Evolutionary conservation across 176 grass and related monocot genomes (phyloP).

Genomic region (Carex cristatella): DNA sequence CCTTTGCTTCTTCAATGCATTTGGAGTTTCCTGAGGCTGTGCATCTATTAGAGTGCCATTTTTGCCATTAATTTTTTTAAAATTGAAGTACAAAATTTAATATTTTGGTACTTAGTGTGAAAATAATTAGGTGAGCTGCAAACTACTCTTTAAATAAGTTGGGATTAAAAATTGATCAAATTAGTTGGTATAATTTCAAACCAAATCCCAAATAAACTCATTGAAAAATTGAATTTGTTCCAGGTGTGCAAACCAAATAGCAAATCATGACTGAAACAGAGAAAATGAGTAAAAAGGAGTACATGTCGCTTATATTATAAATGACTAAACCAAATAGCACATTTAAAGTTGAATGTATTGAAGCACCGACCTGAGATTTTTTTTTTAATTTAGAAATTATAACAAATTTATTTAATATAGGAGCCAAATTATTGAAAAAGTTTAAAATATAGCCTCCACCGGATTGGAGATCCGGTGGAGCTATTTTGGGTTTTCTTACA

Average conservation of each 20-base stretch:
- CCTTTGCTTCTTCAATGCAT: conserved; percentile 73
- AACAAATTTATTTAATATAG: too few relatives aligned
- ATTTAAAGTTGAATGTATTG: too few relatives aligned
- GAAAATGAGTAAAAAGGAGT: too few relatives aligned
- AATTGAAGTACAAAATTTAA: background rate
- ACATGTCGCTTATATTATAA: too few relatives aligned
- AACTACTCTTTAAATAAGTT: background rate
- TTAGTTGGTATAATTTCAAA: background rate
- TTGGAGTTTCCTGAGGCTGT: conserved; percentile 50
- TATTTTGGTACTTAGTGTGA: background rate
- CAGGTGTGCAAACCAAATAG: background rate
- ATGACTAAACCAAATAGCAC: too few relatives aligned
- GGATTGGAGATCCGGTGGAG: too few relatives aligned
- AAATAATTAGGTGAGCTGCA: background rate
- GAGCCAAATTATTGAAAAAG: too few relatives aligned
- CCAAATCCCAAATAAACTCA: background rate
- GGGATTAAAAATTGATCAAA: background rate
- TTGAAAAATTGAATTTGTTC: background rate
- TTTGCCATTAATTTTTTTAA: conserved; percentile 31
- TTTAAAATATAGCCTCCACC: too few relatives aligned
- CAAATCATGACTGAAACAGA: background rate
- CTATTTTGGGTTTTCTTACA: too few relatives aligned
- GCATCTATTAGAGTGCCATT: conserved; percentile 89
- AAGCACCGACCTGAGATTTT: too few relatives aligned
- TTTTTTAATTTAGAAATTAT: too few relatives aligned